These are phyloP conservation scores for Penicillium dipodomyicola DNA, from an alignment of 495 filamentous ascomycete genomes.

Conservation along the genomic window DNA sequence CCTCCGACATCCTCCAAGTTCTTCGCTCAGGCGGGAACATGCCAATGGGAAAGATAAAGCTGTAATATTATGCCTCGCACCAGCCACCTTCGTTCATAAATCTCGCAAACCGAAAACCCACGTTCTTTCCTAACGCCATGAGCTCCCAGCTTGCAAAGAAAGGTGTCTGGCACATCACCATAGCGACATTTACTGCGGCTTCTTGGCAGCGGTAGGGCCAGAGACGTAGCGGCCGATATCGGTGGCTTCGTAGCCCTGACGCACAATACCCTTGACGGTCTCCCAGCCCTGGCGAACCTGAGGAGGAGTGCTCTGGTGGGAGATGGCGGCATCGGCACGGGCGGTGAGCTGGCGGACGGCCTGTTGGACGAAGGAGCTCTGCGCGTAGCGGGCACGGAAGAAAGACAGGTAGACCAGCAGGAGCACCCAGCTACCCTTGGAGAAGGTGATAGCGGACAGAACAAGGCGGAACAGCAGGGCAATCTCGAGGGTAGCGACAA, in stretches of 20 bases:
- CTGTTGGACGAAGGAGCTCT: conserved; percentile 87
- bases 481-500: conserved; percentile 75
- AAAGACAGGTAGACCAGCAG: conserved; percentile 83
- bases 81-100: conserved; percentile 5
- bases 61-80: conserved; percentile 3
- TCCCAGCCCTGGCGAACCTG: conserved; percentile 82
- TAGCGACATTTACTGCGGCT: conserved; percentile 48
- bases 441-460: conserved; percentile 76
- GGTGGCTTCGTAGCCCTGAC: conserved; percentile 74
- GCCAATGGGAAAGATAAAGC: conserved; percentile 3
- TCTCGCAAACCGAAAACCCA: background rate
- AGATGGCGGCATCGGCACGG: conserved; percentile 74
- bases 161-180: background rate
- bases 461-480: conserved; percentile 79
- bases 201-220: conserved; percentile 53
- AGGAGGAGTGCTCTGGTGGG: conserved; percentile 84
- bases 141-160: conserved; percentile 1
- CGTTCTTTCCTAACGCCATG: background rate
- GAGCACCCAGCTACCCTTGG: conserved; percentile 85
- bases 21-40: conserved; percentile 5
- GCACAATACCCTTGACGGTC: conserved; percentile 66
- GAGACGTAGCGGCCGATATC: conserved; percentile 69
- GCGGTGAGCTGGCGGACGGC: conserved; percentile 70
- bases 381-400: conserved; percentile 83
- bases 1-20: conserved; percentile 9